These are phyloP conservation scores for Apiotrichum veenhuisii DNA, from an alignment of 1,284 basidiomycete genomes.

Conservation along the genomic window DNA sequence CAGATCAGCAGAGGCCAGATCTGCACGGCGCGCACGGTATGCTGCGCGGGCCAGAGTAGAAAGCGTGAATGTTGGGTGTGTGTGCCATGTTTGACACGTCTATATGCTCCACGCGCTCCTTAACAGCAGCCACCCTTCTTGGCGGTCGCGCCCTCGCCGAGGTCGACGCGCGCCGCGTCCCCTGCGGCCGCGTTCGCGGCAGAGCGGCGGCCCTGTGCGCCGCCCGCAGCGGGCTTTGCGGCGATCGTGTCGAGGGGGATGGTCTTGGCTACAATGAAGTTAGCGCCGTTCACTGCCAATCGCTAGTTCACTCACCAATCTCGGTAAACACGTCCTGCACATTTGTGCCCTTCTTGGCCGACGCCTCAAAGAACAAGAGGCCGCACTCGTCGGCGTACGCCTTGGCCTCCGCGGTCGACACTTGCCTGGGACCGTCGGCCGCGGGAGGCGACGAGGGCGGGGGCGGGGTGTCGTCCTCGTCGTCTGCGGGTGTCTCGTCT, in stretches of 20 bases:
- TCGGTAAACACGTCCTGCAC: constrained; percentile 97
- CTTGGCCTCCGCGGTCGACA: constrained; percentile 88
- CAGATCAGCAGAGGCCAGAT: background rate
- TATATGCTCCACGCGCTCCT: background rate
- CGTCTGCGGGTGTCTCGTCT: constrained; percentile 52
- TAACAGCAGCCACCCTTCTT: constrained; percentile 49
- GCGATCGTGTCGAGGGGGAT: constrained; percentile 93
- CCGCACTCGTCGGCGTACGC: constrained; percentile 92
- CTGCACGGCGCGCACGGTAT: too few relatives aligned
- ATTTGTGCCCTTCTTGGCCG: constrained; percentile 96
- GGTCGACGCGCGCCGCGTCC: constrained; percentile 62
- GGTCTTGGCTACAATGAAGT: constrained; percentile 70
- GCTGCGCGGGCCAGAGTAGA: too few relatives aligned
- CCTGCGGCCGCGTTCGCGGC: constrained; percentile 58
- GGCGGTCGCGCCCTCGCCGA: constrained; percentile 59
- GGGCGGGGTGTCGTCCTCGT: constrained; percentile 39
- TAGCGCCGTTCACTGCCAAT: too few relatives aligned
- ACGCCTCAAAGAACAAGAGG: constrained; percentile 97
- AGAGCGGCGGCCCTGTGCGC: constrained; percentile 54
- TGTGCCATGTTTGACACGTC: background rate
- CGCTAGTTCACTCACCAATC: constrained; percentile 81
- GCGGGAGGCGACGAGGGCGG: constrained; percentile 35
- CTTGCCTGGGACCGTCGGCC: constrained; percentile 73
- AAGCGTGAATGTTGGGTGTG: background rate
- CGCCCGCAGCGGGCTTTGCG: constrained; percentile 60